phyloP scores from a whole-genome alignment of 2,329 filamentous ascomycete species.

The Macroventuria anomochaeta region DNA sequence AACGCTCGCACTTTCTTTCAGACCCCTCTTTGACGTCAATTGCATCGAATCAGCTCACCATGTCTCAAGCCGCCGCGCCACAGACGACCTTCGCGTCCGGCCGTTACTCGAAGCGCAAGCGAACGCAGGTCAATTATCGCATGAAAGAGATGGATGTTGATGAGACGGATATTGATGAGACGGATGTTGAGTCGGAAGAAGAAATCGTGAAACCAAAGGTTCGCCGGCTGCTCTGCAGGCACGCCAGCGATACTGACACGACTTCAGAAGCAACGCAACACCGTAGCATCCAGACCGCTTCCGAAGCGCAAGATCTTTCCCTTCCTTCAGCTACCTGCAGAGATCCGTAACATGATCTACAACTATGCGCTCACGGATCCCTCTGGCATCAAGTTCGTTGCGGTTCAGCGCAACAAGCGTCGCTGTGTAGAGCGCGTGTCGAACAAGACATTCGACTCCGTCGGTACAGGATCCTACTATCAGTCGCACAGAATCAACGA shows the following conservation, averaged over 20 bases:
- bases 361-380: conserved; percentile 35
- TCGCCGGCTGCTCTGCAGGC: conserved; percentile 3
- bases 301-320: conserved; percentile 44
- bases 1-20: too few relatives aligned
- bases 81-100: conserved; percentile 25
- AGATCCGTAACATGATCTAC: conserved; percentile 47
- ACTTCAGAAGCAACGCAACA: conserved; percentile 33
- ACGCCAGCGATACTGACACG: conserved; percentile 10
- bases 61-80: conserved; percentile 22
- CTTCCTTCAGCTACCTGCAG: conserved; percentile 44
- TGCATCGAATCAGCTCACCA: conserved; percentile 3
- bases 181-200: conserved; percentile 25
- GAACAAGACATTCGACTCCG: background rate
- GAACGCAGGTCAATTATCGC: conserved; percentile 40
- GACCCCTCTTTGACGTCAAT: background rate
- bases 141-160: conserved; percentile 34
- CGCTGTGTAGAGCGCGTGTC: conserved; percentile 37
- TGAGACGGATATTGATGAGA: conserved; percentile 24
- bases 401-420: conserved; percentile 34
- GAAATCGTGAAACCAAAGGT: conserved; percentile 37
- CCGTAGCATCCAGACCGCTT: conserved; percentile 28
- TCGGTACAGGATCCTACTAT: background rate
- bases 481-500: conserved; percentile 16
- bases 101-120: conserved; percentile 45
- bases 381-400: conserved; percentile 33